Base-by-base conservation (phyloP, 176 grass and related monocot species). In the Oryza meyeriana region DNA sequence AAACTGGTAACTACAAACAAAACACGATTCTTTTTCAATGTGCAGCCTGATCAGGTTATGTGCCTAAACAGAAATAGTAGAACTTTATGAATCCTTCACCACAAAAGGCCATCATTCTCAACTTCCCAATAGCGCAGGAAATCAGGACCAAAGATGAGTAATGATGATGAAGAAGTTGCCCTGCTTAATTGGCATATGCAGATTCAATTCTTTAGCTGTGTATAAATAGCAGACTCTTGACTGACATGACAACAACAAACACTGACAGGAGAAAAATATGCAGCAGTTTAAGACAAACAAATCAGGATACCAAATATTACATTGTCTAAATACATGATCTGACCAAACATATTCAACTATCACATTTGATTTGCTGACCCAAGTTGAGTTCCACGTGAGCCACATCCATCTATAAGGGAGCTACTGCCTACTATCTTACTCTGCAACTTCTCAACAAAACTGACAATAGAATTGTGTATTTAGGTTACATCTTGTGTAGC, bases 321-420 rank as follows among this genome's bases (percentile, higher is more conserved):
- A 8, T 67, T 66, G 55, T 10, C 12, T 32, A 58, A 32, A 68
- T 41, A 33, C 47, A 68, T 25, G 5, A 31, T 50, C 27, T 59
- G 12, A 75, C 6, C 72, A 24, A 18, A 57, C 17, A 48, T 31
- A 32, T 73, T 72, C 29, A 50, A 27, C 26, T 76, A 61, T 13
- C 31, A 26, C 2, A 75, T 32, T 76, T 39, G 17, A 25, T 33
- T 59, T 12, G 41, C 10, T 29, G 61, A 61, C 36, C 7, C n/a
- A 25, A 44, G 59, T 36, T 44, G 38, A 84, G 30, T 84, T 77
- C 18, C 64, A 77, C 4, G 6, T 77, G 63, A 61, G 69, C 34
- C 38, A 68, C 11, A 32, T 17, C 2, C 40, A 76, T 12, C 1
- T 73, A 45, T 48, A 6, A 64, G 26, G 24, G 32, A 28, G 30